These are phyloP conservation scores for Vaccinium corymbosum DNA, from an alignment of 148 eudicot genomes.

Conservation along the genomic window DNA sequence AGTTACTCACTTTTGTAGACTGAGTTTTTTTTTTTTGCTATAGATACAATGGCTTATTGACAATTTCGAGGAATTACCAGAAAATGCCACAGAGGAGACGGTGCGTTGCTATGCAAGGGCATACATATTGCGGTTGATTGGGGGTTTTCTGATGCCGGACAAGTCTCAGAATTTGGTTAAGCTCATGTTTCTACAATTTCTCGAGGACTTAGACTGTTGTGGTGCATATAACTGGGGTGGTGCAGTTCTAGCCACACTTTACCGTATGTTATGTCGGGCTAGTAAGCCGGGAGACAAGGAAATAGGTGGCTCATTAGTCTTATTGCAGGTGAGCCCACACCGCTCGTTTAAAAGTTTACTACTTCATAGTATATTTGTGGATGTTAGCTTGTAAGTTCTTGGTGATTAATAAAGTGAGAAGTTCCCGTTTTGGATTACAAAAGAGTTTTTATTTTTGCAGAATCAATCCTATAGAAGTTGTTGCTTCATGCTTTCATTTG, in stretches of 20 bases:
- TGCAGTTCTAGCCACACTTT: not conserved
- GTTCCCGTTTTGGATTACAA: not conserved
- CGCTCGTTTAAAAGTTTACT: not conserved
- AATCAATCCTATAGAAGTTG: not conserved
- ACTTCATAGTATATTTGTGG: not conserved
- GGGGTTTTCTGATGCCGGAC: conserved; percentile 2
- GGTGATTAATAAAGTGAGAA: not conserved
- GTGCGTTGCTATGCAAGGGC: not conserved
- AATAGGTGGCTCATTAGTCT: not conserved
- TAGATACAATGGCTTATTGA: not conserved
- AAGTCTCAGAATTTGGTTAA: conserved; percentile 1
- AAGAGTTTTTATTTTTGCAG: not conserved
- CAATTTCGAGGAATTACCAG: not conserved
- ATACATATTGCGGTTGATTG: not conserved
- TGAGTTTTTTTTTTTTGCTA: not conserved
- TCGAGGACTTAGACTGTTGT: not conserved
- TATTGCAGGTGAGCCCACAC: not conserved
- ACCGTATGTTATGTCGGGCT: not conserved
- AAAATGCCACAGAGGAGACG: conserved; percentile 4
- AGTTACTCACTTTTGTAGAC: not conserved
- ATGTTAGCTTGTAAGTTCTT: not conserved
- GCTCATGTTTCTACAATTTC: not conserved
- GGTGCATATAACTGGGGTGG: not conserved
- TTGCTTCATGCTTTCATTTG: not conserved
- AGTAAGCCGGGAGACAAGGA: not conserved